Conservation (phyloP, 169 alveolate genomes). For the Nephromyces sp. region DNA sequence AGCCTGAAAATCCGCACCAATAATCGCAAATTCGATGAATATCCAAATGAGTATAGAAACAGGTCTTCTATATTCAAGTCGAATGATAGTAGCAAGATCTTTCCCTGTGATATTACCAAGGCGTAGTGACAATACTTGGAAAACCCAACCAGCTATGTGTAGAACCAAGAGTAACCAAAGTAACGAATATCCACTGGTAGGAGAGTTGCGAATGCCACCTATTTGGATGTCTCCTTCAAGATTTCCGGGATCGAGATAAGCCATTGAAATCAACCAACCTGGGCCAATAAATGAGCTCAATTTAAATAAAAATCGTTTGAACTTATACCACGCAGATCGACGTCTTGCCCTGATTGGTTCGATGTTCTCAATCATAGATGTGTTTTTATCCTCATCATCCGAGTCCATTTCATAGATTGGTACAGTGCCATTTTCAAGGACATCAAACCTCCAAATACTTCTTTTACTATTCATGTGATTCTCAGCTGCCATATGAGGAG, state of each 20-base stretch:
- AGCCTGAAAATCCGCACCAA: conserved; percentile 61
- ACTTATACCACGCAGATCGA: no score
- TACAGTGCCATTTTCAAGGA: no score
- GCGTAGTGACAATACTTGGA: conserved; percentile 44
- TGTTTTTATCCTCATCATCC: no score
- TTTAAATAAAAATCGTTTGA: background rate
- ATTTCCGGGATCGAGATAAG: conserved; percentile 56
- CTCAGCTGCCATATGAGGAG: no score
- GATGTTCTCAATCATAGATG: no score
- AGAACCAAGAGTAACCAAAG: conserved; percentile 48
- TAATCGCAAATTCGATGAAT: conserved; percentile 57
- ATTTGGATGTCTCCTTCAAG: conserved; percentile 49
- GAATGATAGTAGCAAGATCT: conserved; percentile 46
- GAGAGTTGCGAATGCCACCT: conserved; percentile 35
- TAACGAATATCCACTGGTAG: conserved; percentile 35
- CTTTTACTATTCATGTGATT: no score
- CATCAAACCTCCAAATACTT: no score
- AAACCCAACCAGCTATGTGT: conserved; percentile 41
- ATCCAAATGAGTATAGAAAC: conserved; percentile 41
- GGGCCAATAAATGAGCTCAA: conserved; percentile 48
- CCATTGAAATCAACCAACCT: conserved; percentile 56
- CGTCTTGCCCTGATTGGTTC: no score
- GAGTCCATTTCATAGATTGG: no score
- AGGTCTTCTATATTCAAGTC: conserved; percentile 41
- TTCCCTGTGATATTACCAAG: conserved; percentile 47